Evolutionary conservation across 352 stramenopile species (phyloP), one percentile per base, ranked within the genome.

Genomic region (Phytophthora capsici): DNA sequence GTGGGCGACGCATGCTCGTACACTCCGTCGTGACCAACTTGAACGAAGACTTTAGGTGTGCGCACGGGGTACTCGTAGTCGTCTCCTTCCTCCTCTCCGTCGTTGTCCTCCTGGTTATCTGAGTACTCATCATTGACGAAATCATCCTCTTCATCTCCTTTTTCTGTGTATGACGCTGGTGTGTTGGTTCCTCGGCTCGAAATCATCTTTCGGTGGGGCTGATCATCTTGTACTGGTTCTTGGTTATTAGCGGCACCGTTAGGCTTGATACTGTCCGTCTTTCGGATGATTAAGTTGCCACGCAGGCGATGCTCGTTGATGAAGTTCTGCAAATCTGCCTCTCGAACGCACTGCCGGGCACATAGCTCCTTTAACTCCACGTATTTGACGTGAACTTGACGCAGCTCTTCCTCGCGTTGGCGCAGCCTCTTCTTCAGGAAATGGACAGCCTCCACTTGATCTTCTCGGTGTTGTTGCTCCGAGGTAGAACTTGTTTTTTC

Each of bases 281-380:
- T 86, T 13, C 66, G 56, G 50, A 91, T 82, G 16, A 88, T 60
- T 8, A 91, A 69, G 30, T 91, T 90, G 5, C 85, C 85, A 2
- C 85, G 81, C 23, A 93, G 59, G 8, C 85, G 85, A 48, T 93
- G 82, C 37, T 91, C 85, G 37, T 91, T 91, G 61, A 93, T 89
- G 51, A 91, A 91, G 44, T 91, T 93, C 57, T 91, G 85, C 25
- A 93, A 34, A 56, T 89, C 85, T 2, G 81, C 80, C 52, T 93
- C 85, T 14, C 85, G 81, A 43, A 93, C 82, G 16, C 82, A 93
- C 59, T 93, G 82, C 5, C 81, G 75, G 5, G 84, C 84, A 60
- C 84, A 93, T 28, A 93, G 37, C 23, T 93, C 85, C 52, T 91
- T 91, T 8, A 93, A 59, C 46, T 93, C 85, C 0, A 85, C 71